A percentile compares a stretch with the other conserved stretches of the same genome.
These are phyloP conservation scores for Epipyxis sp. DNA, from an alignment of 108 stramenopile species.

Conservation along the genomic window DNA sequence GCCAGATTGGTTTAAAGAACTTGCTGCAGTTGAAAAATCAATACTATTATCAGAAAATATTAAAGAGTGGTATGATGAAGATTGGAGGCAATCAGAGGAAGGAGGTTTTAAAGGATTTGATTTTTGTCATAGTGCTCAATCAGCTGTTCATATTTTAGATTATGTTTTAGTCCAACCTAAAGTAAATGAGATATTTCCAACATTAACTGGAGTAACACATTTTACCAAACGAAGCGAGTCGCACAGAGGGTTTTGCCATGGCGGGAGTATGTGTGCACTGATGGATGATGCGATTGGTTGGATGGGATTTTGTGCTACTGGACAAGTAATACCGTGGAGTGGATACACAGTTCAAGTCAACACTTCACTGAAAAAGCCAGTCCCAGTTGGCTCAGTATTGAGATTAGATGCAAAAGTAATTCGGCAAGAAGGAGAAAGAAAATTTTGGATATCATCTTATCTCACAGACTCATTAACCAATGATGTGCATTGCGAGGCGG, in stretches of 20 bases:
- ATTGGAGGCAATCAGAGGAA: background rate
- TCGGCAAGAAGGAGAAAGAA: conserved; percentile 61
- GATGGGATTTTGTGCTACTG: conserved; percentile 69
- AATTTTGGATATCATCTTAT: background rate
- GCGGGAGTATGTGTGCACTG: conserved; percentile 67
- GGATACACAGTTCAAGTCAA: conserved; percentile 80
- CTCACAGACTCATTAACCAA: background rate
- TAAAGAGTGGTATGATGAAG: background rate
- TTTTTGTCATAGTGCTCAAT: background rate
- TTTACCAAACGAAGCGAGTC: conserved; percentile 68
- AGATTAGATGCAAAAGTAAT: conserved; percentile 54
- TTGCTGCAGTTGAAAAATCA: background rate
- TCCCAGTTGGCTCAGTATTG: conserved; percentile 61
- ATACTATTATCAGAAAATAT: too few species aligned
- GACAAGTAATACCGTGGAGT: conserved; percentile 66
- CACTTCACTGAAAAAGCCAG: conserved; percentile 57
- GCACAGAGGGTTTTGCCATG: conserved; percentile 75
- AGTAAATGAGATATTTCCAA: conserved; percentile 21
- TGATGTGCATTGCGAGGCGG: background rate
- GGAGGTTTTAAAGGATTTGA: background rate
- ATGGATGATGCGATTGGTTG: conserved; percentile 81
- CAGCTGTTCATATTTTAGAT: background rate
- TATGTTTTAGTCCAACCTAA: background rate
- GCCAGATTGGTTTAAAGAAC: background rate
- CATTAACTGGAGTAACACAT: conserved; percentile 65